These are phyloP conservation scores for Perilla frutescens DNA, from an alignment of 257 asterid genomes.

Conservation along the genomic window DNA sequence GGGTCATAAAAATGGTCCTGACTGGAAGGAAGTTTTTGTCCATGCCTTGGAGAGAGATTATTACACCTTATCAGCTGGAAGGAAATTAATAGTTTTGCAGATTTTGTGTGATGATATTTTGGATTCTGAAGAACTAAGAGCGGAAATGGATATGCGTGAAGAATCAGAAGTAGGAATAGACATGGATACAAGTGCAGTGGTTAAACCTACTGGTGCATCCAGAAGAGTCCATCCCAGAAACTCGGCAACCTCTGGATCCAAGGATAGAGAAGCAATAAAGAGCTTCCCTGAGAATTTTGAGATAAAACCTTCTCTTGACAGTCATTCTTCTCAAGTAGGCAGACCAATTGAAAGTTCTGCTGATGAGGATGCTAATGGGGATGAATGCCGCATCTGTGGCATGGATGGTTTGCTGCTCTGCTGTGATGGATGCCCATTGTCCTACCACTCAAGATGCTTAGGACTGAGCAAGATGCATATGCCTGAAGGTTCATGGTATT, in stretches of 20 bases:
- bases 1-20: slow-evolving; percentile 62
- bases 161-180: slow-evolving; percentile 82
- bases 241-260: slow-evolving; percentile 61
- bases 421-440: slow-evolving; percentile 91
- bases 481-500: slow-evolving; percentile 89
- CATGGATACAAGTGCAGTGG: slow-evolving; percentile 54
- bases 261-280: slow-evolving; percentile 55
- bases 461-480: slow-evolving; percentile 76
- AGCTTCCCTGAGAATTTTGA: slow-evolving; percentile 49
- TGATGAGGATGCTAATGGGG: slow-evolving; percentile 80
- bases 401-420: slow-evolving; percentile 90
- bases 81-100: slow-evolving; percentile 73
- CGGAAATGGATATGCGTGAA: slow-evolving; percentile 79
- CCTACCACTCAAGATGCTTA: slow-evolving; percentile 85
- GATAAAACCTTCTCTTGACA: slow-evolving; percentile 37
- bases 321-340: slow-evolving; percentile 43
- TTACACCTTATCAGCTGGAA: slow-evolving; percentile 70
- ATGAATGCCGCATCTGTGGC: slow-evolving; percentile 89
- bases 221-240: slow-evolving; percentile 78
- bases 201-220: slow-evolving; percentile 54
- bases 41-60: slow-evolving; percentile 77
- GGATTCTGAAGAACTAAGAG: slow-evolving; percentile 79
- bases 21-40: slow-evolving; percentile 69
- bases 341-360: slow-evolving; percentile 45
- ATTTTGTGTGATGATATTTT: slow-evolving; percentile 77